phyloP scores from a whole-genome alignment of 768 basidiomycete species.

The Daedaleopsis sinensis region DNA sequence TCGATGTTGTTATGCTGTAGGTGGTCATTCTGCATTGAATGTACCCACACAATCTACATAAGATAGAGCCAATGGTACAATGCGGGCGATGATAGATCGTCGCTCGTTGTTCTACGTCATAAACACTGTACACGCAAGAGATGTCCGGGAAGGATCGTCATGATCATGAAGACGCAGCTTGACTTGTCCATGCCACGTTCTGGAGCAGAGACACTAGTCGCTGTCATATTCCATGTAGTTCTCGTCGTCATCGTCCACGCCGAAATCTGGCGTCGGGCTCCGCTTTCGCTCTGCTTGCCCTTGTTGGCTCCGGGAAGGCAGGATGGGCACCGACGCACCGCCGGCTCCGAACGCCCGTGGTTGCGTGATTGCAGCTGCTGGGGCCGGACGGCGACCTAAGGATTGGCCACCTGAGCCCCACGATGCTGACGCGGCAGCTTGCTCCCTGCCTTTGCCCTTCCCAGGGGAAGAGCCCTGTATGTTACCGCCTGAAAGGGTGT shows the following conservation, averaged over 20 bases:
- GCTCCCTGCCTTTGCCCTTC: slow-evolving; percentile 56
- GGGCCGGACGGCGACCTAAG: slow-evolving; percentile 47
- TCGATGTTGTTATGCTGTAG: slow-evolving; percentile 96
- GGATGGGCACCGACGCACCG: slow-evolving; percentile 52
- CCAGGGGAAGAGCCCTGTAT: slow-evolving; percentile 30
- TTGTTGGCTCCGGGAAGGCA: slow-evolving; percentile 42
- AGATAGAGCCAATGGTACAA: slow-evolving; percentile 8
- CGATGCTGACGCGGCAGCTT: slow-evolving; percentile 27
- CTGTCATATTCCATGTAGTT: slow-evolving; percentile 86
- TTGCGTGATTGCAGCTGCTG: slow-evolving; percentile 23
- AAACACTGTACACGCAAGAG: neutral
- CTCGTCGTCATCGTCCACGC: slow-evolving; percentile 71
- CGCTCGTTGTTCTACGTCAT: neutral
- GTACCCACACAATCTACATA: neutral
- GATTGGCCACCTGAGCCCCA: slow-evolving; percentile 48
- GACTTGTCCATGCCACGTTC: neutral
- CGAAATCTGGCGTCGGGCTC: slow-evolving; percentile 80
- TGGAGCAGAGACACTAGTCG: too few relatives aligned
- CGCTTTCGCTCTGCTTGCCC: slow-evolving; percentile 45
- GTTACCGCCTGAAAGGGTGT: slow-evolving; percentile 60
- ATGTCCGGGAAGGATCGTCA: neutral
- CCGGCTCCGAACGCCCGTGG: slow-evolving; percentile 53
- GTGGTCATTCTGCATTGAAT: neutral
- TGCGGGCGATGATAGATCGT: neutral
- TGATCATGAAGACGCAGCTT: neutral